Percentiles rank a stretch among this genome's conserved stretches.
Conservation (phyloP, 768 basidiomycete species). For the Pisolithus marmoratus region DNA sequence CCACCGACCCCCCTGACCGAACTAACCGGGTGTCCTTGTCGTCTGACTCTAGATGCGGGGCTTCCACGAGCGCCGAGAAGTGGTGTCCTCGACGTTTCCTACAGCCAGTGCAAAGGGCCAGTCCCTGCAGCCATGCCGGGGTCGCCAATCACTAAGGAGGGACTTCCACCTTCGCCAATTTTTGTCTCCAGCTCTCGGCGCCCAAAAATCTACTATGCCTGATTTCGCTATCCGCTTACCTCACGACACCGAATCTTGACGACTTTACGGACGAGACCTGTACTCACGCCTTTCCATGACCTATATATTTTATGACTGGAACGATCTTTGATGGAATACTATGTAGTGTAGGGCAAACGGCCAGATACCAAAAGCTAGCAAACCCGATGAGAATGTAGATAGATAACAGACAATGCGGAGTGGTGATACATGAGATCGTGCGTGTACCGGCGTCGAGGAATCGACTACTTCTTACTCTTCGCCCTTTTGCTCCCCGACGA, state of each 20-base stretch:
- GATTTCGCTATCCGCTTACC: no score
- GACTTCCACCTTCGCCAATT: no score
- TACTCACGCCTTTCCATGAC: background rate
- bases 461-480: conserved; percentile 35
- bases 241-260: no score
- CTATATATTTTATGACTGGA: background rate
- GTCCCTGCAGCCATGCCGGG: no score
- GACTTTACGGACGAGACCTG: no score
- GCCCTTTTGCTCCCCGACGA: conserved; percentile 33
- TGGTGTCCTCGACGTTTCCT: background rate
- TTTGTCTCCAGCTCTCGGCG: no score
- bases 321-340: no score
- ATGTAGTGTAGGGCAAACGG: no score
- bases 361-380: background rate
- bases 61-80: background rate
- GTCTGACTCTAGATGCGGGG: background rate
- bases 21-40: background rate
- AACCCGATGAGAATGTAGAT: background rate
- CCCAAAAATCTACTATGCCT: no score
- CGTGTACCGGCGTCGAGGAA: background rate
- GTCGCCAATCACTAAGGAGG: no score
- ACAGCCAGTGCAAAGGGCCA: background rate
- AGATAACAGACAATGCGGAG: background rate
- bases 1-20: background rate
- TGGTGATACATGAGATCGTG: background rate